These are phyloP conservation scores for Hygrocybe coccinea DNA, from an alignment of 768 basidiomycete species.

Conservation along the genomic window DNA sequence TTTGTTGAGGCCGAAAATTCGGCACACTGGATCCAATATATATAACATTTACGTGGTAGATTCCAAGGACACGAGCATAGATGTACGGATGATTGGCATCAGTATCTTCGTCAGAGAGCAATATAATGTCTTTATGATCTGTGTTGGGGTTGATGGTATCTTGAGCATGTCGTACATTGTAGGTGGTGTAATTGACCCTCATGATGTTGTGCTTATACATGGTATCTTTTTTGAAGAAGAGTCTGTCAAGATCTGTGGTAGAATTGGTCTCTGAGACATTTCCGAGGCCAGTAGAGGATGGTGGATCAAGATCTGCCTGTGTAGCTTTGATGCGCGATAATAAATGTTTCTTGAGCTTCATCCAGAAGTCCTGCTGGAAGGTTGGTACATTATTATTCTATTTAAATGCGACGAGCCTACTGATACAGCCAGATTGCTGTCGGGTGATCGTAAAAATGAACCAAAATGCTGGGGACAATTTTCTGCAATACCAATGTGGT, in stretches of 20 bases:
- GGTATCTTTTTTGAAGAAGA: conserved; percentile 12
- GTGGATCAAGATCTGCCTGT: not conserved
- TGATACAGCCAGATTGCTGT: not conserved
- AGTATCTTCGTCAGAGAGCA: conserved; percentile 10
- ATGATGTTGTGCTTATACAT: conserved; percentile 20
- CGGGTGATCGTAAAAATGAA: not conserved
- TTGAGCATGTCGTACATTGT: conserved; percentile 22
- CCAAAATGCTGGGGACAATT: not conserved
- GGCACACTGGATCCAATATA: conserved; percentile 1
- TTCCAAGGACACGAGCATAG: conserved; percentile 16
- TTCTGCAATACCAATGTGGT: not conserved
- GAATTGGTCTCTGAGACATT: not conserved
- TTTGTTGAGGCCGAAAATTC: not conserved
- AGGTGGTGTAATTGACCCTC: conserved; percentile 30
- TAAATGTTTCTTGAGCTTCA: conserved; percentile 23
- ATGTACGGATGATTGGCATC: conserved; percentile 15
- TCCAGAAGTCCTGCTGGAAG: conserved; percentile 21
- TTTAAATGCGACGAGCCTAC: not conserved
- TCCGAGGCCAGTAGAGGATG: not conserved
- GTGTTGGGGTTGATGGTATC: conserved; percentile 17
- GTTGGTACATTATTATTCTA: not conserved
- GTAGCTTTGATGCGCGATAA: conserved; percentile 11
- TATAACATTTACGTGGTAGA: conserved; percentile 26
- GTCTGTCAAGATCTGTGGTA: not conserved
- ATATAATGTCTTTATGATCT: conserved; percentile 18